phyloP scores from a whole-genome alignment of 306 rosid species.

The Adenanthera pavonina region DNA sequence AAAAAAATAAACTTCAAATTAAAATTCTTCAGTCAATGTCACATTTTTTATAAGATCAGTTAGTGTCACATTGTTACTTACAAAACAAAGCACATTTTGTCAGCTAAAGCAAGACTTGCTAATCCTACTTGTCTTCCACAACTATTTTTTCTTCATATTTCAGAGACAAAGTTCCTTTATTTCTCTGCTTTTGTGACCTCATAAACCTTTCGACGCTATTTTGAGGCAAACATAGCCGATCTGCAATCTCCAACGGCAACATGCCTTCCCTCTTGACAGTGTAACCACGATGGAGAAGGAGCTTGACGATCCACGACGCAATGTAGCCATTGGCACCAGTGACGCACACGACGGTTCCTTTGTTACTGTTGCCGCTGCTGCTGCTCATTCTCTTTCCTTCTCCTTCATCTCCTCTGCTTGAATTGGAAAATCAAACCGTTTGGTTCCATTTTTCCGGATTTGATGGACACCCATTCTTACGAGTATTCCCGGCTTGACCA shows the following conservation, averaged over 20 bases:
- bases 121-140: not conserved
- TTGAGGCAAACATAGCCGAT: not conserved
- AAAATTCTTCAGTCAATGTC: not conserved
- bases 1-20: not conserved
- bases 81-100: not conserved
- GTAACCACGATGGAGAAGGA: slow-evolving; percentile 59
- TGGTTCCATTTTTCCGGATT: not conserved
- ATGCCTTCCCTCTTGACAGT: slow-evolving; percentile 33
- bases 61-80: not conserved
- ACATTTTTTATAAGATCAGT: not conserved
- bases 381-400: slow-evolving; percentile 2
- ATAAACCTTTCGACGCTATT: not conserved
- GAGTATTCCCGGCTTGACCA: not conserved
- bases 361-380: not conserved
- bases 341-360: slow-evolving; percentile 10
- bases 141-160: not conserved
- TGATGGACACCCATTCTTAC: not conserved
- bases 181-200: not conserved
- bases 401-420: not conserved
- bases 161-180: not conserved
- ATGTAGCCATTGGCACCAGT: slow-evolving; percentile 32
- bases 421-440: slow-evolving; percentile 4
- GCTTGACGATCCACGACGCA: slow-evolving; percentile 63
- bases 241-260: not conserved
- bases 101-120: not conserved